Conservation (phyloP, 1,139 yeast species). For the Saccharomyces pastorianus region DNA sequence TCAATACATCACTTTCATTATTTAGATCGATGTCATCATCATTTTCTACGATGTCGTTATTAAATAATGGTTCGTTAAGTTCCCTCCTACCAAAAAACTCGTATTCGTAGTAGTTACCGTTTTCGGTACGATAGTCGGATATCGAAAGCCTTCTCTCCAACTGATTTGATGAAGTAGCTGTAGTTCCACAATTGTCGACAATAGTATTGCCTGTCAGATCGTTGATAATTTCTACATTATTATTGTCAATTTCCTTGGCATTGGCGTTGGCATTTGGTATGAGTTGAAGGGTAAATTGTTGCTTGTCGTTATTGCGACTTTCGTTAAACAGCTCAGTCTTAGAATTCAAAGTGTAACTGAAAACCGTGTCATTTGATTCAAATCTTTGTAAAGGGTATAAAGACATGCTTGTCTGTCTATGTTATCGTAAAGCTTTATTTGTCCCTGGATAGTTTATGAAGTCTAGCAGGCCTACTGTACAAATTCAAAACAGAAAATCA, state of each 20-base stretch:
- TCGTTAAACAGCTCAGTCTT: neutral
- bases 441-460: neutral
- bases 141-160: conserved; percentile 1
- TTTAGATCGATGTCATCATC: neutral
- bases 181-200: neutral
- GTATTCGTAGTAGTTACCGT: conserved; percentile 6
- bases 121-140: conserved; percentile 4
- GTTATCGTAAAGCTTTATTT: neutral
- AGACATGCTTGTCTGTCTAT: conserved; percentile 4
- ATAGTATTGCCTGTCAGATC: conserved; percentile 16
- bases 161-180: neutral
- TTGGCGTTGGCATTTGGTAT: conserved; percentile 1
- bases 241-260: neutral
- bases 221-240: conserved; percentile 3
- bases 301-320: neutral
- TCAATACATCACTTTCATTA: neutral
- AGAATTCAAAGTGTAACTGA: neutral
- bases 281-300: neutral
- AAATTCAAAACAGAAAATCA: neutral
- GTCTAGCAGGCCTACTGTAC: neutral
- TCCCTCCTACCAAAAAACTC: conserved; percentile 1
- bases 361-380: conserved; percentile 7
- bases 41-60: neutral
- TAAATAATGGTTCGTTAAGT: neutral
- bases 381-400: conserved; percentile 6